phyloP scores from a whole-genome alignment of 108 stramenopile species.

The Seminavis robusta region DNA sequence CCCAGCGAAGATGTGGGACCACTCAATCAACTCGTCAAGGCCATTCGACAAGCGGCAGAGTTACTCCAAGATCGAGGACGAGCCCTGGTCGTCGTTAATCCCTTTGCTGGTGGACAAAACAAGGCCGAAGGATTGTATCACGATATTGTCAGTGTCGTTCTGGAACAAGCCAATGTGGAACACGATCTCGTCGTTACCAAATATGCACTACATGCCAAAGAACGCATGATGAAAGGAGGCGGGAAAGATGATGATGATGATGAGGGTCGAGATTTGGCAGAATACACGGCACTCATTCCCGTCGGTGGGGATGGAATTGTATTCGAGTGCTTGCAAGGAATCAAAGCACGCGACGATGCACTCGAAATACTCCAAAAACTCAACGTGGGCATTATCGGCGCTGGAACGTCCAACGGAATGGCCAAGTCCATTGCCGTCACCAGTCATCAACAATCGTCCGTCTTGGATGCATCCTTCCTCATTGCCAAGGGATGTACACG shows the following conservation, averaged over 20 bases:
- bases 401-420: slow-evolving; percentile 86
- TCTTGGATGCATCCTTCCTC: slow-evolving; percentile 63
- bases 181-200: slow-evolving; percentile 50
- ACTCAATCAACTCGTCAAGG: slow-evolving; percentile 35
- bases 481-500: slow-evolving; percentile 65
- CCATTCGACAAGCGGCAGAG: slow-evolving; percentile 41
- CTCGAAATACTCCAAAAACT: slow-evolving; percentile 37
- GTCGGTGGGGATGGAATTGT: slow-evolving; percentile 87
- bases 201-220: slow-evolving; percentile 56
- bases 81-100: slow-evolving; percentile 77
- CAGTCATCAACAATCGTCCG: slow-evolving; percentile 36
- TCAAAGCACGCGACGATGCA: slow-evolving; percentile 42
- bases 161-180: slow-evolving; percentile 66
- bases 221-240: slow-evolving; percentile 37
- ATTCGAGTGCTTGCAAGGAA: slow-evolving; percentile 78
- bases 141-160: slow-evolving; percentile 56
- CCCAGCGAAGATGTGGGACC: slow-evolving; percentile 62
- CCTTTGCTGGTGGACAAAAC: slow-evolving; percentile 57
- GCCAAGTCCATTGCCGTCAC: slow-evolving; percentile 58
- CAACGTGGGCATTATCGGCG: slow-evolving; percentile 69
- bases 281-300: slow-evolving; percentile 65
- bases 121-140: slow-evolving; percentile 41
- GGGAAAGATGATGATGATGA: slow-evolving; percentile 20
- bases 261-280: slow-evolving; percentile 36
- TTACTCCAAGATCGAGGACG: slow-evolving; percentile 10